Evolutionary conservation across 2,329 filamentous ascomycete genomes (phyloP).

Genomic region (Fusarium devonianum): DNA sequence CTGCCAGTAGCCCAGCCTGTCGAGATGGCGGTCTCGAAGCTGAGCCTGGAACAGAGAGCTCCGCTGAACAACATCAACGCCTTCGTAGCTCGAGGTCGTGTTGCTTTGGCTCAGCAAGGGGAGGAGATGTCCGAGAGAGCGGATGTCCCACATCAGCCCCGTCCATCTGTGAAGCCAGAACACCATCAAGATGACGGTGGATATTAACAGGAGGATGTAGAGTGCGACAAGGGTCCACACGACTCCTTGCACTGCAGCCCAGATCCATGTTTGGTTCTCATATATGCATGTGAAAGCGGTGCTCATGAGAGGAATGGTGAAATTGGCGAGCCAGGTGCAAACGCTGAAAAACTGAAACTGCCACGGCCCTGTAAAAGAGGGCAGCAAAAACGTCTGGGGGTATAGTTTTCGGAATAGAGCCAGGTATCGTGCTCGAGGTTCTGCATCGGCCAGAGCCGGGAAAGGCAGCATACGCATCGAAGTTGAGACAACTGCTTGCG

Average conservation of each 20-base stretch:
- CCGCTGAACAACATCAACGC: constrained; percentile 64
- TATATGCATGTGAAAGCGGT: constrained; percentile 73
- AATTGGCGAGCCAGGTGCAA: constrained; percentile 78
- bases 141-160: constrained; percentile 84
- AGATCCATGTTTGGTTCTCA: constrained; percentile 71
- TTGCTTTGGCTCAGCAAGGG: constrained; percentile 83
- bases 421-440: constrained; percentile 64
- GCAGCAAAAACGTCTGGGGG: constrained; percentile 72
- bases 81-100: constrained; percentile 73
- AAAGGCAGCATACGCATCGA: constrained; percentile 83
- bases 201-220: constrained; percentile 71
- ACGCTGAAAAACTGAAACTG: constrained; percentile 71
- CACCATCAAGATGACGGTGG: constrained; percentile 61
- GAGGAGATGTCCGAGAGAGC: constrained; percentile 81
- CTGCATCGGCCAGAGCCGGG: constrained; percentile 73
- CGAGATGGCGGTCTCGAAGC: constrained; percentile 63
- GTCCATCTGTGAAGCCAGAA: constrained; percentile 72
- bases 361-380: constrained; percentile 66
- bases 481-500: constrained; percentile 76
- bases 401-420: constrained; percentile 74
- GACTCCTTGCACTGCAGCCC: constrained; percentile 79
- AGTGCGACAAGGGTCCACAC: constrained; percentile 80
- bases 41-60: constrained; percentile 61
- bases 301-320: constrained; percentile 83
- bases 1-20: constrained; percentile 88